These are phyloP conservation scores for Trichoderma sp. DNA, from an alignment of 2,329 filamentous ascomycete genomes.

Conservation along the genomic window DNA sequence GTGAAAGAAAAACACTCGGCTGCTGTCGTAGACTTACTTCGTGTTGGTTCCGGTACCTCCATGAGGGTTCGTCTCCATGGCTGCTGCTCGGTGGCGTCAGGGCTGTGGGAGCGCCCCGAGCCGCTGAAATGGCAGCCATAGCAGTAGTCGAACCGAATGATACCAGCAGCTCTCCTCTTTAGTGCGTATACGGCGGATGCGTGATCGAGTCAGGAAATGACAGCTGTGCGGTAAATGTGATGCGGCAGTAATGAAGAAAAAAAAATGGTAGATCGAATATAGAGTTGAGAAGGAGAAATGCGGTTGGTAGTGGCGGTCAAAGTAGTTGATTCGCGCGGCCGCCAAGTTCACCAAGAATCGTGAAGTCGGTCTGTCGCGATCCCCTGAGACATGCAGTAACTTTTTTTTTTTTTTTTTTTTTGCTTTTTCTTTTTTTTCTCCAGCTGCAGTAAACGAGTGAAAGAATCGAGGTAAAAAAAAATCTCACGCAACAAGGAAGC, in stretches of 20 bases:
- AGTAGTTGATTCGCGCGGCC: conserved; percentile 9
- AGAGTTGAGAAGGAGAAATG: conserved; percentile 8
- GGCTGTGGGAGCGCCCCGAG: conserved; percentile 49
- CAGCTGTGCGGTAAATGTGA: neutral
- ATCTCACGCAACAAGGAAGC: conserved; percentile 11
- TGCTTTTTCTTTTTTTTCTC: neutral
- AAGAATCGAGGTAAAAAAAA: conserved; percentile 11
- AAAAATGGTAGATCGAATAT: conserved; percentile 10
- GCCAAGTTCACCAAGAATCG: conserved; percentile 17
- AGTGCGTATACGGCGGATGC: neutral
- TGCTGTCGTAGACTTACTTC: conserved; percentile 8
- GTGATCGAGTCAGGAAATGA: conserved; percentile 3
- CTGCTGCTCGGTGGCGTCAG: conserved; percentile 53
- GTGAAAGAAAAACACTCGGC: neutral
- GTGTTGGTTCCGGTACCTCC: conserved; percentile 40
- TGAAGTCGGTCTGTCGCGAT: conserved; percentile 22
- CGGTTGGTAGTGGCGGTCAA: conserved; percentile 3
- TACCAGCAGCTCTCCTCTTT: conserved; percentile 35
- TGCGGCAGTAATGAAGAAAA: conserved; percentile 8
- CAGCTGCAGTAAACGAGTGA: conserved; percentile 16
- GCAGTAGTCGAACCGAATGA: conserved; percentile 27
- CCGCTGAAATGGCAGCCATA: conserved; percentile 58
- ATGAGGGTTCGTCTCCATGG: conserved; percentile 50
- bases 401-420: neutral
- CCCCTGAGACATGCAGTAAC: conserved; percentile 24